Evolutionary conservation across 176 grass and related monocot species (phyloP).

Genomic region (Elymus sibiricus): DNA sequence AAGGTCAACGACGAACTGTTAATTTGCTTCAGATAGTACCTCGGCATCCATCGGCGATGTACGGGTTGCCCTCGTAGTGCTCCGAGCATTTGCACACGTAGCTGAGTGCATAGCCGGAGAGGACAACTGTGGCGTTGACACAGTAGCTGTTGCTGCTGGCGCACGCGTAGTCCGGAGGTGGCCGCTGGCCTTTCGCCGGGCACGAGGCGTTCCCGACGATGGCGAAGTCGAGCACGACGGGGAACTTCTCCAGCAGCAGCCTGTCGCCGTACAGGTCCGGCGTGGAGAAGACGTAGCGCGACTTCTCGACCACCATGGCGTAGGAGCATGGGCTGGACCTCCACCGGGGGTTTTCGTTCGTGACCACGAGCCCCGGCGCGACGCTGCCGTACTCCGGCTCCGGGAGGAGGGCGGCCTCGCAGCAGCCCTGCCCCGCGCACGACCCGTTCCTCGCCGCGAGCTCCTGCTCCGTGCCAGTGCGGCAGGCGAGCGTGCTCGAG

Average conservation of each 20-base stretch:
- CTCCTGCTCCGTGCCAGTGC: too few relatives aligned
- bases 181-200: not conserved
- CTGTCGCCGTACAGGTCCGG: not conserved
- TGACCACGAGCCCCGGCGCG: not conserved
- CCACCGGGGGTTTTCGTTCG: not conserved
- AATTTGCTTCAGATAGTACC: not conserved
- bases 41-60: not conserved
- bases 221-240: not conserved
- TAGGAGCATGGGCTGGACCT: not conserved
- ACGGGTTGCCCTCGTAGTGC: not conserved
- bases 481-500: too few relatives aligned
- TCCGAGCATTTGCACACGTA: not conserved
- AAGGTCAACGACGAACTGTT: too few relatives aligned
- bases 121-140: not conserved
- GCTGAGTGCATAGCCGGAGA: not conserved
- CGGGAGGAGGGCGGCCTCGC: not conserved
- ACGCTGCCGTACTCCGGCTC: not conserved
- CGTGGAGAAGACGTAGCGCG: not conserved
- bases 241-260: not conserved
- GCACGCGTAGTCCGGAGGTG: not conserved
- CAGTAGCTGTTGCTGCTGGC: not conserved
- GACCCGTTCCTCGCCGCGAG: not conserved
- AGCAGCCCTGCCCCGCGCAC: not conserved
- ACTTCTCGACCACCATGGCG: slow-evolving; percentile 3
- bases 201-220: not conserved